Evolutionary conservation across 129 eudicot genomes (phyloP).

Genomic region (Tagetes erecta): DNA sequence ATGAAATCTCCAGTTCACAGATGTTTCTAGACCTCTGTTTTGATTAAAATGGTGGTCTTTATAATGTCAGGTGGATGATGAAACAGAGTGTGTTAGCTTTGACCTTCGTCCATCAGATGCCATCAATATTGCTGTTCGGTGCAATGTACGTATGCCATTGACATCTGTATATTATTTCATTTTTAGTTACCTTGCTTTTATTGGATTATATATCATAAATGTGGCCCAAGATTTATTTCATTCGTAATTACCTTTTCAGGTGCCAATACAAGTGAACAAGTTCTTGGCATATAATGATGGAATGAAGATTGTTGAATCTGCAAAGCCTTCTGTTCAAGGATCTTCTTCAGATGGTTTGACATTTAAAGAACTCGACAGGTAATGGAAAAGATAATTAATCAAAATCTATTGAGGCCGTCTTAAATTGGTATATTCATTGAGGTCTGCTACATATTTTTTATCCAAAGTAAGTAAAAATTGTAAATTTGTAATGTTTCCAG

Average conservation of each 20-base stretch:
- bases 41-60: conserved; percentile 29
- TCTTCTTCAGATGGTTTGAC: conserved; percentile 51
- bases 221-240: conserved; percentile 1
- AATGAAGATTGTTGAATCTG: conserved; percentile 70
- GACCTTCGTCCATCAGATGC: conserved; percentile 96
- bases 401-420: background rate
- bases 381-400: background rate
- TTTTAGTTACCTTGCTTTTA: background rate
- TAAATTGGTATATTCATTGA: background rate
- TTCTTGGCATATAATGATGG: conserved; percentile 76
- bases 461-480: background rate
- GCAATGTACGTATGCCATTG: conserved; percentile 58
- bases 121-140: conserved; percentile 87
- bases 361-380: conserved; percentile 71
- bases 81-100: conserved; percentile 56
- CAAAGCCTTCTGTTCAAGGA: conserved; percentile 41
- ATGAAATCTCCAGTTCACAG: background rate
- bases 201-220: background rate
- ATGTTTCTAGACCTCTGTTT: background rate
- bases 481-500: conserved; percentile 40
- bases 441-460: background rate
- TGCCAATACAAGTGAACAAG: conserved; percentile 87
- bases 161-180: background rate
- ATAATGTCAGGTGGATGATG: conserved; percentile 65
- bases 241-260: conserved; percentile 37